phyloP scores from a whole-genome alignment of 2,329 filamentous ascomycete species.

The Plectosphaerella cucumerina region DNA sequence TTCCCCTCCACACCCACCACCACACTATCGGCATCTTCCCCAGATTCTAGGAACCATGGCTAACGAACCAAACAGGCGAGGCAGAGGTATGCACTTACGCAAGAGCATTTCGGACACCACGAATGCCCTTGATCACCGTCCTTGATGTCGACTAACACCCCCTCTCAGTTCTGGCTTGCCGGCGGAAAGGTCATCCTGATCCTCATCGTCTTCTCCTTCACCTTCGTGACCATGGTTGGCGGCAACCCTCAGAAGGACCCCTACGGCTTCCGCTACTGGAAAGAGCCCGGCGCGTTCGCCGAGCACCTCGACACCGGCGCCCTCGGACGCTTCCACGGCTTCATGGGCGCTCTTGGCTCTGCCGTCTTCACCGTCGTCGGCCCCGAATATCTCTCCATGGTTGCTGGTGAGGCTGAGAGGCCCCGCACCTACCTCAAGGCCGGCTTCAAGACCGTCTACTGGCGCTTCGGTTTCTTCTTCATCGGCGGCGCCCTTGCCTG shows the following conservation, averaged over 20 bases:
- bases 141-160: too few species aligned
- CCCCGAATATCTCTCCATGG: slow-evolving; percentile 63
- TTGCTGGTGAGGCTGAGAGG: slow-evolving; percentile 65
- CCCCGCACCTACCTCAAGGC: slow-evolving; percentile 60
- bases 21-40: too few species aligned
- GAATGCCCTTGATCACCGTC: too few species aligned
- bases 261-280: slow-evolving; percentile 69
- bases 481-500: slow-evolving; percentile 63
- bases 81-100: neutral
- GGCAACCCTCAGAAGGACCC: slow-evolving; percentile 67
- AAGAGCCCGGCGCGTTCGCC: slow-evolving; percentile 55
- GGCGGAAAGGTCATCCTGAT: slow-evolving; percentile 62
- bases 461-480: slow-evolving; percentile 68
- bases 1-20: neutral
- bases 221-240: slow-evolving; percentile 76
- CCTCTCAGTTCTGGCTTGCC: slow-evolving; percentile 52
- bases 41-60: neutral
- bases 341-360: slow-evolving; percentile 62
- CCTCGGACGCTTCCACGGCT: slow-evolving; percentile 66
- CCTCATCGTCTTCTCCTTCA: slow-evolving; percentile 65
- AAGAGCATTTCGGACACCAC: too few species aligned
- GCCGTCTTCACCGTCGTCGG: slow-evolving; percentile 62
- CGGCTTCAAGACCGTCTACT: slow-evolving; percentile 71
- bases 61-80: neutral
- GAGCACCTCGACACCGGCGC: slow-evolving; percentile 54